Base-by-base conservation (phyloP, 2,329 filamentous ascomycete species). In the Colletotrichum cuscutae region DNA sequence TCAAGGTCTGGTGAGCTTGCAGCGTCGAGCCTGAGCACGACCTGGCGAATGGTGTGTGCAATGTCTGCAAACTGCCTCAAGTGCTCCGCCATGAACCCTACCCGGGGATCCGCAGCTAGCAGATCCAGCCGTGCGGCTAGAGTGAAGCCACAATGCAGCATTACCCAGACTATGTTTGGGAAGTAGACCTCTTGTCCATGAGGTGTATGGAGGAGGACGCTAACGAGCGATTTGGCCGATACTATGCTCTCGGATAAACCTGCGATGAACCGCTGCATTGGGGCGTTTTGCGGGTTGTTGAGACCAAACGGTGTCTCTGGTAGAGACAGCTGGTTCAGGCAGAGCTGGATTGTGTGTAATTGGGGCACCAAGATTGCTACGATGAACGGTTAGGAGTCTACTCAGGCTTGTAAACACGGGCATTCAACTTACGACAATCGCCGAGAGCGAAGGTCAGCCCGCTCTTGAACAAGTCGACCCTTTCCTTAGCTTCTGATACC, bases 141-240 rank as follows among this genome's bases (percentile, higher is more conserved):
- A 0, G 80, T 81, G 0, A 80, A 74, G 3, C 77, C 79, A 22
- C 80, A 81, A 32, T 81, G 78, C 0, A 81, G 49, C 71, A 78
- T 79, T 37, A 81, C 76, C 80, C 80, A 81, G 12, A 77, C 77
- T 1, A 79, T 76, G 22, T 81, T 81, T 4, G 79, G 76, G 46
- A 81, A 76, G 1, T 72, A 68, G 1, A 75, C 73, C 62, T 81
- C 79, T 35, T 79, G 78, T 1, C 77, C 78, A 15, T 74, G 72
- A 1, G 79, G 77, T 1, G 81, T 75, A 0, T 77, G 71, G 15
- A 81, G 75, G 0, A 80, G 73, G 0, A 80, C 73, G 22, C 76
- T 79, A 0, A 80, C 77, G 0, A 81, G 76, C 1, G 78, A 77
- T 32, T 80, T 81, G 6, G 79, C 78, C 0, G 79, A 79, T 0